Base-by-base conservation (phyloP, 805 yeast genomes). In the Candida railenensis region DNA sequence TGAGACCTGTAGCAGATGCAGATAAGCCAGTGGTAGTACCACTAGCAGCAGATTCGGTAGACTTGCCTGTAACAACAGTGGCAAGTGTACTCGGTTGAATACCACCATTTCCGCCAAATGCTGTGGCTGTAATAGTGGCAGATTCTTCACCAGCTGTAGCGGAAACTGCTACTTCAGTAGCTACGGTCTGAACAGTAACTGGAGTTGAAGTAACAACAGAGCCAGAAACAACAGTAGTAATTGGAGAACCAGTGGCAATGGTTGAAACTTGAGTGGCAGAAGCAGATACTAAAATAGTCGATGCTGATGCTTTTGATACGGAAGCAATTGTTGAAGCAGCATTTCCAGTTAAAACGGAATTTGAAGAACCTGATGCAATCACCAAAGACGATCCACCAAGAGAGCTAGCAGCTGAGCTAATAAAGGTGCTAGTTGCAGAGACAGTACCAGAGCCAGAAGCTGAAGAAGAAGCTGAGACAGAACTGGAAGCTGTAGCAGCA, bases 261-360 rank as follows among this genome's bases (percentile, higher is more conserved):
- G 36, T 33, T 7, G 36, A 25, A 11, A 11, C 5, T 5, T 7
- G 11, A 25, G 30, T 25, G 16, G 41, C 32, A 3, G 43, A 33
- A 5, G 22, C n/a, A 11, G 55, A 16, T 9, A 53, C 34, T 22
- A 52, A 22, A 11, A 56, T 38, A 19, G 56, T 36, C n/a, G n/a
- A n/a, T n/a, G n/a, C n/a, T n/a, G n/a, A n/a, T n/a, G n/a, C n/a
- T n/a, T n/a, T n/a, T n/a, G n/a, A n/a, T n/a, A n/a, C 25, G 11
- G 61, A 40, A 16, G 62, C 28, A 11, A 57, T 15, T 19, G n/a
- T 25, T 53, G 42, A n/a, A 51, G 9, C 20, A 52, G 20, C 11
- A 56, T 34, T 25, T n/a, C n/a, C n/a, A 34, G 40, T 15, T 33
- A 33, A 18, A 20, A 38, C 30, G 3, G 42, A 32, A 9, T 22